phyloP scores from a whole-genome alignment of 371 early-diverging fungal genomes.

The Rhizomucor miehei region DNA sequence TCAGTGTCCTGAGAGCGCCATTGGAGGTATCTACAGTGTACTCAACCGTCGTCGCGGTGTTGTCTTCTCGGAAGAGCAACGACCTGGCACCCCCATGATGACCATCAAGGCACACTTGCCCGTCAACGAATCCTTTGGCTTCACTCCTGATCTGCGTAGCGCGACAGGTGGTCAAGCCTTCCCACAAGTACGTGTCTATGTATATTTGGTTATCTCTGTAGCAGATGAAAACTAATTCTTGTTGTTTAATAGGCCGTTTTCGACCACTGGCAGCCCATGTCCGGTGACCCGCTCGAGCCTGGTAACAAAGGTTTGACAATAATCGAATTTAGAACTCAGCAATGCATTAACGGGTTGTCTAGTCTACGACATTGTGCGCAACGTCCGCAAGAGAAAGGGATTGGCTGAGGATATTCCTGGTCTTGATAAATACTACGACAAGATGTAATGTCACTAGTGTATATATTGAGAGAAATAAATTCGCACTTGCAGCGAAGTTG shows the following conservation, averaged over 20 bases:
- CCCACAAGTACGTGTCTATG: conserved; percentile 50
- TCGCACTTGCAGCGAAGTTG: no score
- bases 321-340: no score
- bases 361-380: conserved; percentile 69
- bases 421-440: conserved; percentile 89
- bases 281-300: conserved; percentile 65
- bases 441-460: conserved; percentile 56
- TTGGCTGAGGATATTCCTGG: conserved; percentile 79
- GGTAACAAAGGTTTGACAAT: conserved; percentile 74
- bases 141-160: conserved; percentile 92
- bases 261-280: conserved; percentile 88
- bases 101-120: conserved; percentile 97
- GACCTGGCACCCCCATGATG: conserved; percentile 91
- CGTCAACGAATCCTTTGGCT: conserved; percentile 98
- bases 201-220: no score
- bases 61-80: conserved; percentile 92
- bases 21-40: conserved; percentile 97
- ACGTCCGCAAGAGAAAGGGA: conserved; percentile 94
- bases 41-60: conserved; percentile 97
- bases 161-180: conserved; percentile 79
- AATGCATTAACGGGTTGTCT: no score
- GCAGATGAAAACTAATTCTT: no score
- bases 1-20: conserved; percentile 88
- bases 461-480: background rate
- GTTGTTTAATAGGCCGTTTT: conserved; percentile 52